Conservation (phyloP, 257 asterid genomes). For the Jaltomata sinuosa region DNA sequence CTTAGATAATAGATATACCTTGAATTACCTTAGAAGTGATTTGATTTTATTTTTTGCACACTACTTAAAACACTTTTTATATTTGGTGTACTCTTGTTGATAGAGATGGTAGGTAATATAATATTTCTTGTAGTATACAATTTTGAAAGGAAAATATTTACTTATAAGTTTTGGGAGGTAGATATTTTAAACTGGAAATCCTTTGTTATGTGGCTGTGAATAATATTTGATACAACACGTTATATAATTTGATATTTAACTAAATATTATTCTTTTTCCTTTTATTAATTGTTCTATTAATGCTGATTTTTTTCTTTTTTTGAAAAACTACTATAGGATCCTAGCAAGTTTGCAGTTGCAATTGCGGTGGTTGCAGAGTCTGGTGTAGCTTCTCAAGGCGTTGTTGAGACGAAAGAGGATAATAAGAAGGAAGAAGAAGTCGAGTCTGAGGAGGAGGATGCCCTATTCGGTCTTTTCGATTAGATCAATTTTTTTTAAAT, state of each 20-base stretch:
- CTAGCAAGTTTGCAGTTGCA: slow-evolving; percentile 58
- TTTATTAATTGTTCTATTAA: neutral
- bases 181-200: too few relatives aligned
- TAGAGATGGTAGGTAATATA: too few relatives aligned
- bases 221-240: too few relatives aligned
- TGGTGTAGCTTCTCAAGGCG: slow-evolving; percentile 23
- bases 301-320: neutral
- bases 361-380: slow-evolving; percentile 34
- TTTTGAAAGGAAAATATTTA: too few relatives aligned
- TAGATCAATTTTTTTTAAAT: neutral
- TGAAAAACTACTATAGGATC: slow-evolving; percentile 35
- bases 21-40: neutral
- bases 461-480: neutral
- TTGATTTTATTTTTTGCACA: neutral
- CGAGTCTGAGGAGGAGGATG: slow-evolving; percentile 62
- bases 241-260: too few relatives aligned
- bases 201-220: too few relatives aligned
- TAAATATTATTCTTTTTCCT: neutral
- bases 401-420: slow-evolving; percentile 45
- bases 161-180: too few relatives aligned
- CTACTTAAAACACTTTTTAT: too few relatives aligned
- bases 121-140: too few relatives aligned
- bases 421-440: slow-evolving; percentile 63
- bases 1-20: too few relatives aligned
- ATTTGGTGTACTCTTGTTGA: too few relatives aligned